A percentile compares a stretch with the other conserved stretches of the same genome.
phyloP scores from a whole-genome alignment of 2,329 filamentous ascomycete genomes.

The Aureobasidium sp. region DNA sequence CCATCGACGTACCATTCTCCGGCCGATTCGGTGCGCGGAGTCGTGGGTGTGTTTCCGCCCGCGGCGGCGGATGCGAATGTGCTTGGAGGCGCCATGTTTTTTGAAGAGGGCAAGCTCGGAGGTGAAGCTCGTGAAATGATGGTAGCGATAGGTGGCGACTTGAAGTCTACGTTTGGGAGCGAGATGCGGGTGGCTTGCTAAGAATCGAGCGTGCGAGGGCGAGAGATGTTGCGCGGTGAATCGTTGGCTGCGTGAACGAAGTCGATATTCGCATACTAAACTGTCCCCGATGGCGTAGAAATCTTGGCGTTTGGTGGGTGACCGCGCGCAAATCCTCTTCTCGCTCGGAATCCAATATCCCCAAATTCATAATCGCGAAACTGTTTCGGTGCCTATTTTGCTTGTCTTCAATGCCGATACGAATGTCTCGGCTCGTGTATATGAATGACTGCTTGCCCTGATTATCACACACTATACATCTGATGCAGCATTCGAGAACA shows the following conservation, averaged over 20 bases:
- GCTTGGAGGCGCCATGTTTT: slow-evolving; percentile 35
- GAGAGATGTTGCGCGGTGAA: not conserved
- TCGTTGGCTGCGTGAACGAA: slow-evolving; percentile 4
- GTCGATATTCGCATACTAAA: slow-evolving; percentile 4
- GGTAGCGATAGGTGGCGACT: slow-evolving; percentile 2
- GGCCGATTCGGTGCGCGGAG: slow-evolving; percentile 34
- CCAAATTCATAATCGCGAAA: not conserved
- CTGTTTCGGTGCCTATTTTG: not conserved
- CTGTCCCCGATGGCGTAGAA: not conserved
- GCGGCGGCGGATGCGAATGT: slow-evolving; percentile 45
- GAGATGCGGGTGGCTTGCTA: not conserved
- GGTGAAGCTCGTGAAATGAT: slow-evolving; percentile 1
- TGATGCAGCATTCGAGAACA: not conserved
- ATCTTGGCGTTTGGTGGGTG: not conserved
- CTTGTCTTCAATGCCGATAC: not conserved
- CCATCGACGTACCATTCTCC: slow-evolving; percentile 37
- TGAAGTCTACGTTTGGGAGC: not conserved
- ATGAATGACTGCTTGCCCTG: not conserved
- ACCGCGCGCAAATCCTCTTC: not conserved
- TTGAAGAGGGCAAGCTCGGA: slow-evolving; percentile 8
- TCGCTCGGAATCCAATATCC: not conserved
- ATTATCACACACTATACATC: not conserved
- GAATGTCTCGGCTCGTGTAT: not conserved
- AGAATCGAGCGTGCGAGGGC: not conserved
- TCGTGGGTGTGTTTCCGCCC: slow-evolving; percentile 31